Evolutionary conservation across 495 filamentous ascomycete genomes (phyloP).

Genomic region (Penicillium ochrochloron): DNA sequence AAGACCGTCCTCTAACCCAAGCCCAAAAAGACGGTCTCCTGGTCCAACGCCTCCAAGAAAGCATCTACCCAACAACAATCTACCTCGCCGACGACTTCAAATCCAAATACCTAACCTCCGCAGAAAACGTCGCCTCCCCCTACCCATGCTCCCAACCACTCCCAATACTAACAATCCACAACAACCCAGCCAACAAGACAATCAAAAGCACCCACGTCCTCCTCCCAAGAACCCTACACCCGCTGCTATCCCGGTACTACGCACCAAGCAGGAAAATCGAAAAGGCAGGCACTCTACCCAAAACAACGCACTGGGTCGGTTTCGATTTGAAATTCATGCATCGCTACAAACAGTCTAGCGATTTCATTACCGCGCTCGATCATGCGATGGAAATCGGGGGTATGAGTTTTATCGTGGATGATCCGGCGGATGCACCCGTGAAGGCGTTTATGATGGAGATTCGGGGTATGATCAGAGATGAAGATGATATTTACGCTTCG

Average conservation of each 20-base stretch:
- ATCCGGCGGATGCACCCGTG: neutral
- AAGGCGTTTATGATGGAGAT: constrained; percentile 7
- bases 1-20: neutral
- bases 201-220: neutral
- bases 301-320: neutral
- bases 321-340: neutral
- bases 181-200: neutral
- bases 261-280: neutral
- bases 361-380: neutral
- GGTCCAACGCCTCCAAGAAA: neutral
- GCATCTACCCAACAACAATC: neutral
- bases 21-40: neutral
- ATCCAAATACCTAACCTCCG: neutral
- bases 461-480: neutral
- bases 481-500: constrained; percentile 3
- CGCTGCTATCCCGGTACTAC: neutral
- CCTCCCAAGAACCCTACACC: neutral
- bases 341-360: neutral
- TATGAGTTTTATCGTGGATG: neutral
- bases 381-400: neutral
- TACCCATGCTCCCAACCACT: neutral
- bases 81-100: neutral
- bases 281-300: neutral
- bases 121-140: neutral
- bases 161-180: neutral